A percentile compares a stretch with the other conserved stretches of the same genome.
Conservation (phyloP, 1,284 basidiomycete genomes). For the Cerioporus squamosus region DNA sequence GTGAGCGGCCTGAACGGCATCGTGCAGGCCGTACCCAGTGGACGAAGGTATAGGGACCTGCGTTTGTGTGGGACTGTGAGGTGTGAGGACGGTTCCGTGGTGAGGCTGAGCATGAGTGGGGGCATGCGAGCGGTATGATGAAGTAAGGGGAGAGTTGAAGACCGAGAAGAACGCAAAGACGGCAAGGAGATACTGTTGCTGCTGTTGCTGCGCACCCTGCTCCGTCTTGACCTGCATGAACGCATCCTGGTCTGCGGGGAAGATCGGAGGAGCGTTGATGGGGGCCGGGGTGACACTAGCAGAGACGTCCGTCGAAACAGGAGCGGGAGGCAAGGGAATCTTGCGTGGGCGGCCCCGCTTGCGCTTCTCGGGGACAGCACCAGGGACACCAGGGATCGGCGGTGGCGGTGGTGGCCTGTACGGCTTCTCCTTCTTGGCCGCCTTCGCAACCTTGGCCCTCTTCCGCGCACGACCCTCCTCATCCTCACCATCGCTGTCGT, state of each 20-base stretch:
- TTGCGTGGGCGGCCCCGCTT: slow-evolving; percentile 80
- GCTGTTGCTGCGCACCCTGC: slow-evolving; percentile 14
- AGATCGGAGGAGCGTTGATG: slow-evolving; percentile 15
- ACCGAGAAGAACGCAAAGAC: slow-evolving; percentile 78
- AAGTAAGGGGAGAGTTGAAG: slow-evolving; percentile 70
- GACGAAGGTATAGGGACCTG: slow-evolving; percentile 12
- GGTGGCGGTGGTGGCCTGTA: slow-evolving; percentile 38
- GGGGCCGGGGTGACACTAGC: slow-evolving; percentile 18
- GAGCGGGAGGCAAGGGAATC: slow-evolving; percentile 39
- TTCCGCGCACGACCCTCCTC: slow-evolving; percentile 58
- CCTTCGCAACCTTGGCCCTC: slow-evolving; percentile 50
- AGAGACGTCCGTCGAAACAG: slow-evolving; percentile 10
- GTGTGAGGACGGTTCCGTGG: slow-evolving; percentile 36
- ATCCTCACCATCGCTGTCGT: slow-evolving; percentile 61
- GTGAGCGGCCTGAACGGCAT: slow-evolving; percentile 61
- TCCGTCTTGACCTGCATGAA: slow-evolving; percentile 23
- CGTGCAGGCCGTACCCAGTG: slow-evolving; percentile 47
- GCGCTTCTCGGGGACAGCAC: slow-evolving; percentile 66
- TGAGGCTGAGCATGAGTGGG: slow-evolving; percentile 33
- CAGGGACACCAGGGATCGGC: slow-evolving; percentile 32
- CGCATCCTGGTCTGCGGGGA: slow-evolving; percentile 20
- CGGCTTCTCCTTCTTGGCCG: slow-evolving; percentile 42
- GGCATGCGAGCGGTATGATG: slow-evolving; percentile 35
- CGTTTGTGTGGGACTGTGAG: slow-evolving; percentile 22
- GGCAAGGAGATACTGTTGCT: slow-evolving; percentile 73